phyloP scores from a whole-genome alignment of 1,284 basidiomycete genomes.

The Pseudozyma sp. region DNA sequence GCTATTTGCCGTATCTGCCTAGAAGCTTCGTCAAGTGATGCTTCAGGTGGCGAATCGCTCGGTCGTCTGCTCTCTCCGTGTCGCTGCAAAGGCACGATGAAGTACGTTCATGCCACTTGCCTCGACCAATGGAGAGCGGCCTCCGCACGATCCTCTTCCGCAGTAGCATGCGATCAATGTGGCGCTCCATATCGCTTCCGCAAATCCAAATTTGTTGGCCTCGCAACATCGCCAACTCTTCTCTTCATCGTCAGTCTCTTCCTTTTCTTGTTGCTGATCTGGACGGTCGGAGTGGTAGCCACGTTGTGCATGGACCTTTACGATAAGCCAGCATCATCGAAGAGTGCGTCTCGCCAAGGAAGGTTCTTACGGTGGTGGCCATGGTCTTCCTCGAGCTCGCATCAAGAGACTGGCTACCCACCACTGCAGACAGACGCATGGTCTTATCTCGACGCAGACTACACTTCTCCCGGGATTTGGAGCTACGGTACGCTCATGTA shows the following conservation, averaged over 20 bases:
- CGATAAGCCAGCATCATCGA: constrained; percentile 14
- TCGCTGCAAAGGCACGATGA: constrained; percentile 64
- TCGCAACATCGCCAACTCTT: constrained; percentile 48
- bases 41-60: constrained; percentile 32
- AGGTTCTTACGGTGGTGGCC: constrained; percentile 33
- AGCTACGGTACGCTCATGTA: constrained; percentile 38
- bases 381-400: constrained; percentile 14
- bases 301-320: constrained; percentile 41
- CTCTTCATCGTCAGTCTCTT: constrained; percentile 48
- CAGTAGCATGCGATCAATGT: constrained; percentile 61
- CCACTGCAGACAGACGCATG: constrained; percentile 27
- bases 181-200: constrained; percentile 58
- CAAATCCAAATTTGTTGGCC: constrained; percentile 50
- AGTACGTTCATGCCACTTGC: constrained; percentile 65
- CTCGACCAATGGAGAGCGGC: constrained; percentile 56
- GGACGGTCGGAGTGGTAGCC: constrained; percentile 41
- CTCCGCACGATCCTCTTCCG: constrained; percentile 48
- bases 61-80: constrained; percentile 56
- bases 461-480: constrained; percentile 24
- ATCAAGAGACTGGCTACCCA: not conserved
- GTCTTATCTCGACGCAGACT: constrained; percentile 35
- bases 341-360: not conserved
- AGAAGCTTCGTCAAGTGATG: constrained; percentile 27
- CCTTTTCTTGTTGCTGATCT: constrained; percentile 48
- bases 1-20: constrained; percentile 50